Conservation (phyloP, 1,284 basidiomycete species). For the Fomitopsis schrenkii region DNA sequence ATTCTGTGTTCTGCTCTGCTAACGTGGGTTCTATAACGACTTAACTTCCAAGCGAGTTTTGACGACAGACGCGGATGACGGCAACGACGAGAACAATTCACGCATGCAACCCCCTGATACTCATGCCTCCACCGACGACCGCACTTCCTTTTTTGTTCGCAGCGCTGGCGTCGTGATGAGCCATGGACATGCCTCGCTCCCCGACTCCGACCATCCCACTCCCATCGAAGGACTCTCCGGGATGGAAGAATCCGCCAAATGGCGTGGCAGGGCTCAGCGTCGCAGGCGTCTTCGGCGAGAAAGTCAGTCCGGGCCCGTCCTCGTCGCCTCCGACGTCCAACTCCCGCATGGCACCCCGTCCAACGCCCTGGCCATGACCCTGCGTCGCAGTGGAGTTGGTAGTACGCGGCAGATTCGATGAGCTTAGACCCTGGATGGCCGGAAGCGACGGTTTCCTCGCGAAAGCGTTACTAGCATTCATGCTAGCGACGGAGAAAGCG, state of each 20-base stretch:
- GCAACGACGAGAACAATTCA: neutral
- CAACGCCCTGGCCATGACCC: slow-evolving; percentile 2
- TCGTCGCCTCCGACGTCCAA: slow-evolving; percentile 17
- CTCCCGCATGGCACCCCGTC: slow-evolving; percentile 3
- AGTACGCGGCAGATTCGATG: neutral
- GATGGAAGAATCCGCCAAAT: slow-evolving; percentile 31
- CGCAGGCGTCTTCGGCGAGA: slow-evolving; percentile 32
- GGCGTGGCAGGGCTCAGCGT: slow-evolving; percentile 35
- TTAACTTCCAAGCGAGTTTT: too few species aligned
- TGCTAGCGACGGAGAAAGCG: neutral
- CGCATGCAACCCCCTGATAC: neutral
- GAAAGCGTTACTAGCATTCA: neutral
- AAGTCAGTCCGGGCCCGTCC: slow-evolving; percentile 31
- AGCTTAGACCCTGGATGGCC: neutral
- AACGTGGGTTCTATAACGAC: too few species aligned
- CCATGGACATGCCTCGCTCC: neutral
- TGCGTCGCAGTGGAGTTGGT: slow-evolving; percentile 1
- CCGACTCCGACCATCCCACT: neutral
- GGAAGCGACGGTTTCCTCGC: neutral
- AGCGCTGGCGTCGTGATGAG: neutral
- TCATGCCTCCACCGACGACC: neutral
- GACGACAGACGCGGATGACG: neutral
- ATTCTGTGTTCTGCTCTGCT: neutral
- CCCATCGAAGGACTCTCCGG: slow-evolving; percentile 26
- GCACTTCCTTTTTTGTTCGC: neutral